These are phyloP conservation scores for Royoungia palumana DNA, from an alignment of 768 basidiomycete genomes.

Conservation along the genomic window DNA sequence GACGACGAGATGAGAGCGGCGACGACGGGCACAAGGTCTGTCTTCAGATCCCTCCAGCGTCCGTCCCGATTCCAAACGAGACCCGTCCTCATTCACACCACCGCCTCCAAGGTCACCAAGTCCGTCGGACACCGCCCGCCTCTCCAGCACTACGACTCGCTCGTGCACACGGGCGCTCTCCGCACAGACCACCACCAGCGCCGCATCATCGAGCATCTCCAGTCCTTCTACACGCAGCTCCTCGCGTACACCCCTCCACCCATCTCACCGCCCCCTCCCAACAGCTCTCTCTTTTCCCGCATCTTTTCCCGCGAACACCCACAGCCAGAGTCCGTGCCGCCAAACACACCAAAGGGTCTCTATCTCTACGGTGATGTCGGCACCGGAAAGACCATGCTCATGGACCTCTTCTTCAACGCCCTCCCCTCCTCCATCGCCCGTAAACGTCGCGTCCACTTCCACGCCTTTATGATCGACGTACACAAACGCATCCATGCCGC, in stretches of 20 bases:
- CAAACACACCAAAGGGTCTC: slow-evolving; percentile 73
- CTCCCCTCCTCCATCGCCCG: slow-evolving; percentile 62
- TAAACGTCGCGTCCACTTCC: slow-evolving; percentile 93
- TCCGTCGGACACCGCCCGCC: slow-evolving; percentile 13
- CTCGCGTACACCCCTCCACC: slow-evolving; percentile 65
- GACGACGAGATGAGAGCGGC: slow-evolving; percentile 5
- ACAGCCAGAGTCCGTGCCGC: slow-evolving; percentile 36
- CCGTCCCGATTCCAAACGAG: slow-evolving; percentile 1
- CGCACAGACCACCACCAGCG: slow-evolving; percentile 81
- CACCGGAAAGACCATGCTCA: slow-evolving; percentile 98
- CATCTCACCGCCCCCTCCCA: slow-evolving; percentile 39
- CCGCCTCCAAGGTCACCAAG: not conserved
- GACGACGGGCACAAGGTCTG: not conserved
- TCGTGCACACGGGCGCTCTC: slow-evolving; percentile 52
- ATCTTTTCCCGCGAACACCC: slow-evolving; percentile 28
- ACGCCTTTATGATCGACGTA: slow-evolving; percentile 99
- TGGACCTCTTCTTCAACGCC: slow-evolving; percentile 94
- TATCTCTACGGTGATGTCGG: slow-evolving; percentile 97
- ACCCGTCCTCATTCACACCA: not conserved
- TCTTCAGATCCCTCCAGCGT: not conserved
- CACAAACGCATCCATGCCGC: slow-evolving; percentile 88
- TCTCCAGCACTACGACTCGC: slow-evolving; percentile 41
- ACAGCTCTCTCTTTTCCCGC: slow-evolving; percentile 20
- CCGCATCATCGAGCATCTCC: slow-evolving; percentile 76
- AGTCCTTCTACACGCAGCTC: slow-evolving; percentile 74